phyloP scores from a whole-genome alignment of 139 green algal genomes.

The Closterium sp. region DNA sequence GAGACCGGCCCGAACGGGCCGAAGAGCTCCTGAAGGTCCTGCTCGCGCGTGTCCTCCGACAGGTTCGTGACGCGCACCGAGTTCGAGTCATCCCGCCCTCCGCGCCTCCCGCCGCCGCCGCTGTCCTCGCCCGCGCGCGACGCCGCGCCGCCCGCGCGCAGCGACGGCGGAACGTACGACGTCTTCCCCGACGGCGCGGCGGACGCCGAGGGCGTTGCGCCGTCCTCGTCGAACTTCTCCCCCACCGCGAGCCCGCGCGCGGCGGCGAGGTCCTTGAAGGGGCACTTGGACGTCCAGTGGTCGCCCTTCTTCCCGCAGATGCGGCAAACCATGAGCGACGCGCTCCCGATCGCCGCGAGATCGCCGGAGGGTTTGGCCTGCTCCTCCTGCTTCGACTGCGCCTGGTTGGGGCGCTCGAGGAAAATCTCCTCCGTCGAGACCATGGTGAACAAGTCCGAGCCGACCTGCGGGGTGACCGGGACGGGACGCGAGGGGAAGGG shows the following conservation, averaged over 20 bases:
- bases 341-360: slow-evolving; percentile 58
- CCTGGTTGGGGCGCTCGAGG: slow-evolving; percentile 72
- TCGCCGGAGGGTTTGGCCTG: slow-evolving; percentile 71
- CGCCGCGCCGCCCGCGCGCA: slow-evolving; percentile 58
- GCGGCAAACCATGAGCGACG: slow-evolving; percentile 58
- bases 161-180: slow-evolving; percentile 79
- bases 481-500: not conserved
- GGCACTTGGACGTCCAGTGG: slow-evolving; percentile 65
- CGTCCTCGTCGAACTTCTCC: slow-evolving; percentile 80
- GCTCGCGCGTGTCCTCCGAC: slow-evolving; percentile 89
- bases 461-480: not conserved
- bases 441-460: slow-evolving; percentile 61
- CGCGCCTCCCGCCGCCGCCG: slow-evolving; percentile 61
- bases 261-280: slow-evolving; percentile 61
- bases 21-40: slow-evolving; percentile 93
- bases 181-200: slow-evolving; percentile 54
- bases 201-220: not conserved
- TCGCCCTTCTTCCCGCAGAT: slow-evolving; percentile 74
- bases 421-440: slow-evolving; percentile 87
- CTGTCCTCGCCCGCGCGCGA: slow-evolving; percentile 11
- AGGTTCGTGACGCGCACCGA: slow-evolving; percentile 95
- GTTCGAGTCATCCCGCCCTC: slow-evolving; percentile 84
- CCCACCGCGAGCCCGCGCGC: slow-evolving; percentile 15
- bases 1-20: slow-evolving; percentile 87
- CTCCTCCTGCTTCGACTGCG: slow-evolving; percentile 58